Percentiles rank a stretch among this genome's conserved stretches.
These are phyloP conservation scores for Solioccasus polychromus DNA, from an alignment of 768 basidiomycete species.

Conservation along the genomic window DNA sequence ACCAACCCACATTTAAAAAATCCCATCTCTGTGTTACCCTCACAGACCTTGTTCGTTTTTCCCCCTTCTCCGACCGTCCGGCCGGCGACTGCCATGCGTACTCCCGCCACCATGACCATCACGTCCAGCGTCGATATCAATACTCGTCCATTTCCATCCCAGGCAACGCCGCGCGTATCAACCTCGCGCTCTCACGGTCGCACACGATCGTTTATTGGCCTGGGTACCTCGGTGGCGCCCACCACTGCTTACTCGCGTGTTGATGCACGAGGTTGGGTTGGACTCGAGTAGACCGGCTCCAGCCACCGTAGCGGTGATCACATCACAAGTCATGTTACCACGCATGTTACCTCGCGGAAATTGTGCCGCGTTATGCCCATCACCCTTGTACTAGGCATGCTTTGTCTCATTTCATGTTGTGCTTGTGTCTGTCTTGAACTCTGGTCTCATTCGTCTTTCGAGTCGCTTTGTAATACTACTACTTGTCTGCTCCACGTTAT, in stretches of 20 bases:
- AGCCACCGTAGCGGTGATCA: slow-evolving; percentile 6
- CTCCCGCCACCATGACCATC: slow-evolving; percentile 80
- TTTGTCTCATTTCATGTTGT: slow-evolving; percentile 22
- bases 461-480: slow-evolving; percentile 33
- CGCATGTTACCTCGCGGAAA: slow-evolving; percentile 8
- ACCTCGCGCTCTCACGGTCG: slow-evolving; percentile 65
- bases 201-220: slow-evolving; percentile 70
- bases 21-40: slow-evolving; percentile 47
- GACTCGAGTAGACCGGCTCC: slow-evolving; percentile 37
- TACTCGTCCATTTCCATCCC: slow-evolving; percentile 53
- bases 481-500: slow-evolving; percentile 22
- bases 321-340: slow-evolving; percentile 8
- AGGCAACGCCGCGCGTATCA: slow-evolving; percentile 67
- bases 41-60: slow-evolving; percentile 85
- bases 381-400: slow-evolving; percentile 18
- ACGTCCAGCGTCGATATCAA: slow-evolving; percentile 53
- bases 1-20: slow-evolving; percentile 23
- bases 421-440: slow-evolving; percentile 27
- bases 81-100: slow-evolving; percentile 46
- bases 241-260: slow-evolving; percentile 83
- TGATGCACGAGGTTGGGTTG: slow-evolving; percentile 79
- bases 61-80: slow-evolving; percentile 68
- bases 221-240: slow-evolving; percentile 65
- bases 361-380: slow-evolving; percentile 14
- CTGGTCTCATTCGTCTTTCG: slow-evolving; percentile 1